Base-by-base conservation (phyloP, 805 yeast species). In the Wickerhamomyces subpelliculosus region DNA sequence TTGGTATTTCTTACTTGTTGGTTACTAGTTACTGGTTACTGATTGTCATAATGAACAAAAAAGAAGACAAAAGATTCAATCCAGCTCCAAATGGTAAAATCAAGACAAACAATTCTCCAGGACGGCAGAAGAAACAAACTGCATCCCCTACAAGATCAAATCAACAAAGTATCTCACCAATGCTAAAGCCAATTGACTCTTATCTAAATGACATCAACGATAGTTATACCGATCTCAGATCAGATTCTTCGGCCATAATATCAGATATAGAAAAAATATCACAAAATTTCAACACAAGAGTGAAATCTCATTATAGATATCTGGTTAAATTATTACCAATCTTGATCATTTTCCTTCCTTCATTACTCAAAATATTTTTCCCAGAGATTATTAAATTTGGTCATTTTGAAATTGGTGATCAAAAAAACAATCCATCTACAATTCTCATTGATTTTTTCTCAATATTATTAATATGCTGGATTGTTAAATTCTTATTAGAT, bases 361-460 rank as follows among this genome's bases (percentile, higher is more conserved):
- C 48, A 5, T 8, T 45, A 9, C 16, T 50, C 14, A 42, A 44
- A 27, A 18, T 50, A 18, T 44, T 50, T 28, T 44, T 35, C 30
- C 49, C 51, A 21, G 27, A 44, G 32, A 34, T 34, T 3, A 42
- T 47, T 16, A 36, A 24, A 12, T 27, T 45, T 16, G 44, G 45
- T 4, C 20, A 16, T 24, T 29, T 46, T 14, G 34, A 45, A 32
- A 40, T 44, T 17, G 48, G 47, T 7, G 42, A 42, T 12, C 33
- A 34, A 3, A 18, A 31, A n/a, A 36, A 35, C 26, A 43, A 46
- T 12, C 46, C 49, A 5, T 42, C 51, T 1, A 30, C 35, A 17
- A 38, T 63, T 7, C 38, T 62, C 14, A 59, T 64, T 19, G 68
- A 64, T 41, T 38, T 54, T 1, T 47, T 65, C 17, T 55, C 61